phyloP scores from a whole-genome alignment of 2,329 filamentous ascomycete species.

The Didymella exigua region DNA sequence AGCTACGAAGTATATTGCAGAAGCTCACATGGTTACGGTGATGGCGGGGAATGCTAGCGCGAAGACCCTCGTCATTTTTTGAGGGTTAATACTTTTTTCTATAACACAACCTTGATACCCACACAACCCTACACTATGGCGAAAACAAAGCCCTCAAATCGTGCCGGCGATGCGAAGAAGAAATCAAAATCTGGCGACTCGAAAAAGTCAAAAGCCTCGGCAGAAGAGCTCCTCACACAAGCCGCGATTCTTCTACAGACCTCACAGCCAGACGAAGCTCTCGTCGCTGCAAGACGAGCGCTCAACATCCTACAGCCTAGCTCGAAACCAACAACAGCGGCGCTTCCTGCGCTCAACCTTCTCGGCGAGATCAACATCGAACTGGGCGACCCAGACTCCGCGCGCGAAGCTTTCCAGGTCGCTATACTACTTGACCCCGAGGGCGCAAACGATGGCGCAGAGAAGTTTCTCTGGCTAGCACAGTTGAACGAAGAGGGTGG shows the following conservation, averaged over 20 bases:
- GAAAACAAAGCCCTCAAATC: slow-evolving; percentile 58
- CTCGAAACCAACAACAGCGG: slow-evolving; percentile 49
- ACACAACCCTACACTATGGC: slow-evolving; percentile 51
- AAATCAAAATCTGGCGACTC: slow-evolving; percentile 43
- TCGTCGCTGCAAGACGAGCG: slow-evolving; percentile 60
- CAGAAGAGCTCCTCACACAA: slow-evolving; percentile 62
- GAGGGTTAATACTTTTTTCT: neutral
- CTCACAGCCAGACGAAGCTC: slow-evolving; percentile 62
- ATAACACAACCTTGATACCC: slow-evolving; percentile 6
- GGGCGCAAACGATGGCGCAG: slow-evolving; percentile 81
- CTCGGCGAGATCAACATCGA: slow-evolving; percentile 84
- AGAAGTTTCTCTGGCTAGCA: slow-evolving; percentile 94
- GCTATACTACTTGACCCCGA: slow-evolving; percentile 79
- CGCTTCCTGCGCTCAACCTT: slow-evolving; percentile 72
- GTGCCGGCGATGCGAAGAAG: slow-evolving; percentile 40
- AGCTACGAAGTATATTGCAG: slow-evolving; percentile 5
- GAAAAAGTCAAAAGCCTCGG: slow-evolving; percentile 57
- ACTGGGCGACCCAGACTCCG: slow-evolving; percentile 77
- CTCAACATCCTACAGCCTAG: slow-evolving; percentile 55
- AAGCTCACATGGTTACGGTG: slow-evolving; percentile 5
- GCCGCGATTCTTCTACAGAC: slow-evolving; percentile 64
- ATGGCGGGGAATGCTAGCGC: slow-evolving; percentile 18
- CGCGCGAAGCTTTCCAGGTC: slow-evolving; percentile 71
- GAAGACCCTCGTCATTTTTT: slow-evolving; percentile 1
- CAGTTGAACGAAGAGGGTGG: slow-evolving; percentile 76